A percentile compares a stretch with the other conserved stretches of the same genome.
These are phyloP conservation scores for Tetrahymena borealis DNA, from an alignment of 73 alveolate species.

Conservation along the genomic window DNA sequence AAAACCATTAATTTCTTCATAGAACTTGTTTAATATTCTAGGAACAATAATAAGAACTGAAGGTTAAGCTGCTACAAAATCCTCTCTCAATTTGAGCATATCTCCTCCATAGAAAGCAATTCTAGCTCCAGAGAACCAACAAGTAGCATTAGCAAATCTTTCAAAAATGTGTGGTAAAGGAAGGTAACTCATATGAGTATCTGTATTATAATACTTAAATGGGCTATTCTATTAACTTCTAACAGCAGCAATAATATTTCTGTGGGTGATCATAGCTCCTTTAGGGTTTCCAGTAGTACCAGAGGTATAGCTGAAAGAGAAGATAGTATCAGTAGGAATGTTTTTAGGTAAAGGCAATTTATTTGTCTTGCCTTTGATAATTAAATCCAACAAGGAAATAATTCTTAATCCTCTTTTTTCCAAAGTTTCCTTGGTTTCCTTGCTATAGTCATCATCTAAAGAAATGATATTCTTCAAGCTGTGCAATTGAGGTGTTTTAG, in stretches of 20 bases:
- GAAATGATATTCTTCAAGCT: conserved; percentile 8
- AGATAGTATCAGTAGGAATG: conserved; percentile 40
- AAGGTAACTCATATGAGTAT: conserved; percentile 79
- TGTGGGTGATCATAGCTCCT: conserved; percentile 87
- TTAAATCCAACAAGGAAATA: background rate
- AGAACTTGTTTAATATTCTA: conserved; percentile 49
- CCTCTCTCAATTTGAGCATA: conserved; percentile 64
- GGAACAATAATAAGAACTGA: conserved; percentile 26
- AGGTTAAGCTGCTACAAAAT: conserved; percentile 41
- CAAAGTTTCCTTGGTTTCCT: background rate
- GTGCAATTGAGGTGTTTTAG: background rate
- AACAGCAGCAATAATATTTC: conserved; percentile 46
- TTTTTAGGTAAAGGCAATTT: background rate
- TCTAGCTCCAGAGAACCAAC: conserved; percentile 54
- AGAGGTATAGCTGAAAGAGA: conserved; percentile 88
- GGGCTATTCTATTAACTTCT: conserved; percentile 46
- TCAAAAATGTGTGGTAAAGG: conserved; percentile 96
- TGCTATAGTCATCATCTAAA: background rate
- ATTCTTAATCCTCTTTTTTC: conserved; percentile 8
- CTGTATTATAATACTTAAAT: conserved; percentile 58
- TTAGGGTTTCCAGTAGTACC: conserved; percentile 98
- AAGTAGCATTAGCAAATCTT: conserved; percentile 56
- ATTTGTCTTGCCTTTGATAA: background rate
- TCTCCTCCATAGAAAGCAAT: conserved; percentile 80
- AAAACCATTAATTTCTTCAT: conserved; percentile 52